Percentiles rank a stretch among this genome's conserved stretches.
Conservation (phyloP, 257 asterid species). For the Salvia rosmarinus region DNA sequence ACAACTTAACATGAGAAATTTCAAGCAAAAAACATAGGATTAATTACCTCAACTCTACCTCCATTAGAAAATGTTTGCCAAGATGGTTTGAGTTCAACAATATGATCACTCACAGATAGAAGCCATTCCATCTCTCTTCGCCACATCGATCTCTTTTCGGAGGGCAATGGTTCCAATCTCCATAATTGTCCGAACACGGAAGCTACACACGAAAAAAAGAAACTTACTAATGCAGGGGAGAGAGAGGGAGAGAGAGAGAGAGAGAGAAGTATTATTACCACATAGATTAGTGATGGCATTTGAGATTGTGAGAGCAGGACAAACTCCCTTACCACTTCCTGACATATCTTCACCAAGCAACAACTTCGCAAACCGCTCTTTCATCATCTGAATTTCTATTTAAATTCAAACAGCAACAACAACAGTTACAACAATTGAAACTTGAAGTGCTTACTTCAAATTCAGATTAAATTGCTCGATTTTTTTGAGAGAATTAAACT, state of each 20-base stretch:
- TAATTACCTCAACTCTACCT: conserved; percentile 74
- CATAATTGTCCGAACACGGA: conserved; percentile 92
- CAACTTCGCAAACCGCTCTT: conserved; percentile 83
- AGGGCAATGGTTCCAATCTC: conserved; percentile 85
- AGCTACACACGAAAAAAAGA: conserved; percentile 47
- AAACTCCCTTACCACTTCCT: conserved; percentile 94
- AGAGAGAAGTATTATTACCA: conserved; percentile 46
- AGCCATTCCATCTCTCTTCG: conserved; percentile 91
- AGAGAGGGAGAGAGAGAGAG: not conserved
- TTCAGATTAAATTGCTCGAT: conserved; percentile 4
- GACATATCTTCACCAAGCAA: conserved; percentile 99
- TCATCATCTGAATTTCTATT: conserved; percentile 85
- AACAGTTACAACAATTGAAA: not conserved
- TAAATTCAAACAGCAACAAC: conserved; percentile 17
- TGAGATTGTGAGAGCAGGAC: conserved; percentile 88
- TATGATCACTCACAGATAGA: conserved; percentile 78
- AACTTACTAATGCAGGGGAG: not conserved
- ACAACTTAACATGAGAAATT: not conserved
- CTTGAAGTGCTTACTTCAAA: not conserved
- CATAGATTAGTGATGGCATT: conserved; percentile 87
- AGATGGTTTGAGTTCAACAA: conserved; percentile 78
- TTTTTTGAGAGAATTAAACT: no score
- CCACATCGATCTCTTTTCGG: conserved; percentile 86
- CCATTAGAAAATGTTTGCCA: conserved; percentile 87
- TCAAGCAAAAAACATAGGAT: conserved; percentile 11